Conservation (phyloP, 495 filamentous ascomycete genomes). For the Aspergillus asperescens region DNA sequence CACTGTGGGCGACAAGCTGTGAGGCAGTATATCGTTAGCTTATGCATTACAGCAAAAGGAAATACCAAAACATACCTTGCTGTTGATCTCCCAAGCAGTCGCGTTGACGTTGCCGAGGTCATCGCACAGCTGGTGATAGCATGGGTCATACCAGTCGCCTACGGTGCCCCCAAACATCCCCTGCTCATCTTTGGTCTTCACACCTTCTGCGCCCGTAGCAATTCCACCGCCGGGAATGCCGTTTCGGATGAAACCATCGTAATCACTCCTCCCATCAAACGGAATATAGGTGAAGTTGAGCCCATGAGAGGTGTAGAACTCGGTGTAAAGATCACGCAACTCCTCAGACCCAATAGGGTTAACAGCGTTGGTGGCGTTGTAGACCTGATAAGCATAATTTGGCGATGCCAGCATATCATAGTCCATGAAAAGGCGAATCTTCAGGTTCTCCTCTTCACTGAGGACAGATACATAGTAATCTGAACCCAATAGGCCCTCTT, state of each 20-base stretch:
- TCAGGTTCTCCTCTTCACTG: constrained; percentile 44
- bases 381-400: constrained; percentile 61
- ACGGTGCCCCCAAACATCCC: constrained; percentile 54
- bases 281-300: constrained; percentile 47
- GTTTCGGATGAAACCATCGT: constrained; percentile 57
- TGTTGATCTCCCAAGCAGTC: constrained; percentile 43
- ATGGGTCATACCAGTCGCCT: constrained; percentile 55
- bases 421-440: constrained; percentile 64
- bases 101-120: constrained; percentile 51
- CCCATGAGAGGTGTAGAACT: constrained; percentile 45
- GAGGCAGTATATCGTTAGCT: background rate
- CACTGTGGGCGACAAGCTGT: constrained; percentile 55
- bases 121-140: constrained; percentile 58
- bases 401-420: constrained; percentile 72
- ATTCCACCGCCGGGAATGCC: constrained; percentile 62
- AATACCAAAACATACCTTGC: constrained; percentile 37
- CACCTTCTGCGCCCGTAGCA: constrained; percentile 60
- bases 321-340: constrained; percentile 56
- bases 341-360: constrained; percentile 60
- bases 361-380: constrained; percentile 57
- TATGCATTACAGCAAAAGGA: background rate
- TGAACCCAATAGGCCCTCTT: constrained; percentile 57
- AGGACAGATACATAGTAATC: constrained; percentile 51
- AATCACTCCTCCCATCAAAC: constrained; percentile 64
- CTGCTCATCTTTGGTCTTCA: constrained; percentile 57